phyloP scores from a whole-genome alignment of 306 rosid species.

The Cucumis sativus region Cucumber_9930_V3 NC_026656.2:21026501-21027000 shows the following conservation, averaged over 20 bases:
- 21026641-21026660: neutral
- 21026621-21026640: neutral
- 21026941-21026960: no score
- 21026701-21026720: no score
- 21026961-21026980: no score
- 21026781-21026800: no score
- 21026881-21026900: no score
- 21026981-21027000: no score
- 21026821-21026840: no score
- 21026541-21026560: slow-evolving; percentile 43
- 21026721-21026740: neutral
- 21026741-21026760: neutral
- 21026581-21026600: neutral
- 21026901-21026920: no score
- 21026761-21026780: neutral
- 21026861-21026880: no score
- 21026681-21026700: neutral
- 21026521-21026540: slow-evolving; percentile 20
- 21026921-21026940: no score
- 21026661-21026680: neutral
- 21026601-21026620: neutral
- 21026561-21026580: slow-evolving; percentile 8
- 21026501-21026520: slow-evolving; percentile 29
- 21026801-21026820: no score
- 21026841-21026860: no score